These are phyloP conservation scores for Paxillus rubicundulus DNA, from an alignment of 768 basidiomycete genomes.

Conservation along the genomic window DNA sequence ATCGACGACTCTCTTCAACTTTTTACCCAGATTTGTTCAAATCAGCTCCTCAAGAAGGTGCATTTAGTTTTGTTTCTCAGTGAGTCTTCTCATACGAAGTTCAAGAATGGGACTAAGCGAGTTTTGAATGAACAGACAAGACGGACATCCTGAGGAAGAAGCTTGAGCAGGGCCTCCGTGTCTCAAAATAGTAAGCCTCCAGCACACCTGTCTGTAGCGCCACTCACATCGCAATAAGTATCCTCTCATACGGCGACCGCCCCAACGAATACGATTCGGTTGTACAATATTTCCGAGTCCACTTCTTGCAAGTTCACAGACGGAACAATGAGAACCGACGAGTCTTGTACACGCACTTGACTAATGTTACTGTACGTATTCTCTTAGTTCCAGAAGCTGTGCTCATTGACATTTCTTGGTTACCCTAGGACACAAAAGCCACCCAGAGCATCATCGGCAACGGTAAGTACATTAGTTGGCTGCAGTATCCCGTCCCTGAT, in stretches of 20 bases:
- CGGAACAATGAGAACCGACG: conserved; percentile 77
- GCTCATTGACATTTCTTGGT: conserved; percentile 5
- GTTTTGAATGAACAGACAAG: conserved; percentile 48
- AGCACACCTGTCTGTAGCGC: neutral
- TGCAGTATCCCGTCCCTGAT: conserved; percentile 1
- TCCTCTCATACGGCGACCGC: conserved; percentile 78
- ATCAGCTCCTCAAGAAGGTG: conserved; percentile 71
- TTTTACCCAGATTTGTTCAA: conserved; percentile 83
- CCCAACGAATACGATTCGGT: conserved; percentile 81
- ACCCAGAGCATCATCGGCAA: conserved; percentile 83
- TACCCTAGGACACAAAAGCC: conserved; percentile 69
- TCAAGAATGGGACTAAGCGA: neutral
- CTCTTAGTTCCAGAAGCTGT: neutral
- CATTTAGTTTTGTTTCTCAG: conserved; percentile 59
- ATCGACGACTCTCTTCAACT: conserved; percentile 88
- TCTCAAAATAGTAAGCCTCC: conserved; percentile 72
- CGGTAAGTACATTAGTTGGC: conserved; percentile 42
- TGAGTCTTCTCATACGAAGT: conserved; percentile 28
- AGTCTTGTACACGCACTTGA: conserved; percentile 80
- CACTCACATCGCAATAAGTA: conserved; percentile 41
- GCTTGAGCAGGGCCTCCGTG: conserved; percentile 62
- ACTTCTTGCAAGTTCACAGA: conserved; percentile 78
- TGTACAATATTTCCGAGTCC: conserved; percentile 83
- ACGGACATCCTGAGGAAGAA: conserved; percentile 76
- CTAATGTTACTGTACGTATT: conserved; percentile 67